Conservation (phyloP, 2,329 filamentous ascomycete species). For the Xylaria sp. region DNA sequence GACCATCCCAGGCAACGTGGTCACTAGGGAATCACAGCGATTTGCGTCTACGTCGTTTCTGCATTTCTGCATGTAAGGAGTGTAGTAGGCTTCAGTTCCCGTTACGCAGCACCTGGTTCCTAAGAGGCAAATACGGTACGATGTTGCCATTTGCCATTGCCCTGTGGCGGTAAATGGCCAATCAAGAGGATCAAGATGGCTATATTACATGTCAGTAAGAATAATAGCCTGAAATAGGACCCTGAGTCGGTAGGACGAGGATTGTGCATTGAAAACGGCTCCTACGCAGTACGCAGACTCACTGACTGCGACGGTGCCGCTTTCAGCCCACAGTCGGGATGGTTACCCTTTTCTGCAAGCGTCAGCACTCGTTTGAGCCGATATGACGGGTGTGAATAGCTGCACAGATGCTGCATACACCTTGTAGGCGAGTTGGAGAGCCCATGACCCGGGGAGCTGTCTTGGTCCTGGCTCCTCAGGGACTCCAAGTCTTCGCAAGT, state of each 20-base stretch:
- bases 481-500: slow-evolving; percentile 17
- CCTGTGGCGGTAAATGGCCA: slow-evolving; percentile 15
- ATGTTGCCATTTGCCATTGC: slow-evolving; percentile 25
- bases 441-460: slow-evolving; percentile 1
- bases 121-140: not conserved
- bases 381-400: slow-evolving; percentile 26
- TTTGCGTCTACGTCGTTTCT: slow-evolving; percentile 10
- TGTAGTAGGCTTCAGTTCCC: slow-evolving; percentile 7
- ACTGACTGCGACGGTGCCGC: slow-evolving; percentile 9
- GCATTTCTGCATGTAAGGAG: too few species aligned
- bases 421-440: slow-evolving; percentile 27
- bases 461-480: slow-evolving; percentile 2
- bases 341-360: slow-evolving; percentile 25
- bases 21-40: slow-evolving; percentile 15
- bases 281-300: slow-evolving; percentile 1
- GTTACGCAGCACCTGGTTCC: slow-evolving; percentile 16
- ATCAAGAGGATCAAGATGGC: slow-evolving; percentile 19
- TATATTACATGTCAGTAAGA: slow-evolving; percentile 17
- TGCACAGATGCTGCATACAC: slow-evolving; percentile 31
- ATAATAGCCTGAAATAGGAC: slow-evolving; percentile 3
- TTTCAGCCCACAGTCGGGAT: slow-evolving; percentile 20
- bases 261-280: not conserved
- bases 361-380: slow-evolving; percentile 25
- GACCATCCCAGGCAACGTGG: slow-evolving; percentile 10
- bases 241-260: slow-evolving; percentile 9